phyloP scores from a whole-genome alignment of 306 rosid species.

The Lablab purpureus region DNA sequence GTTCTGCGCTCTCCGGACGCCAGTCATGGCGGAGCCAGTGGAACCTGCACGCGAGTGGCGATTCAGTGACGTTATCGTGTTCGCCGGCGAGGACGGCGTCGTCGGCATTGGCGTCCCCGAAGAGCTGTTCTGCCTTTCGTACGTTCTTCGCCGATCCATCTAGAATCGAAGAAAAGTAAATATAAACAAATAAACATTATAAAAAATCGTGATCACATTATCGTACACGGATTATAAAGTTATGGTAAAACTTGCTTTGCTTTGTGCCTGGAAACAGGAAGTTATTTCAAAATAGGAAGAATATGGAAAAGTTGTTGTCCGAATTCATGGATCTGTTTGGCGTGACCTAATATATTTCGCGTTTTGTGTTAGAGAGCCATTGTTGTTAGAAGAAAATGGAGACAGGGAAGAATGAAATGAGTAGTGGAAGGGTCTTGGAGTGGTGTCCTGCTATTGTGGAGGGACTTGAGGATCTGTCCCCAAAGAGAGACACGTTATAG shows the following conservation, averaged over 20 bases:
- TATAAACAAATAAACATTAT: neutral
- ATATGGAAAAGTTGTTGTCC: neutral
- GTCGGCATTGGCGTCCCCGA: slow-evolving; percentile 56
- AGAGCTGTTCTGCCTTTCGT: slow-evolving; percentile 67
- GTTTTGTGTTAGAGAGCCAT: neutral
- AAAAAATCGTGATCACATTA: neutral
- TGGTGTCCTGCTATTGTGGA: slow-evolving; percentile 15
- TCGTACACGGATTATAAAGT: neutral
- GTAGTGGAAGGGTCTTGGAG: neutral
- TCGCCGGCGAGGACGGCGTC: slow-evolving; percentile 65
- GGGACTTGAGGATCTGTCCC: slow-evolving; percentile 55
- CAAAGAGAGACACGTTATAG: slow-evolving; percentile 14
- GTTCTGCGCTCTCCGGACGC: slow-evolving; percentile 69
- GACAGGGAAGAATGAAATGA: slow-evolving; percentile 2
- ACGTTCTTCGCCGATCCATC: slow-evolving; percentile 71
- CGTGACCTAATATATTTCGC: neutral
- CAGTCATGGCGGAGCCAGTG: slow-evolving; percentile 51
- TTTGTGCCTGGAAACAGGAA: neutral
- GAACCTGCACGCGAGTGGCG: slow-evolving; percentile 70
- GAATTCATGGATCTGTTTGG: slow-evolving; percentile 1
- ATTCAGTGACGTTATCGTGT: slow-evolving; percentile 38
- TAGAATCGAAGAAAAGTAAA: neutral
- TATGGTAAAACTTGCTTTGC: neutral
- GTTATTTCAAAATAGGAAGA: neutral
- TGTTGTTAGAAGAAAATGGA: neutral